Conservation (phyloP, 495 filamentous ascomycete genomes). For the Aspergillus conjunctus region DNA sequence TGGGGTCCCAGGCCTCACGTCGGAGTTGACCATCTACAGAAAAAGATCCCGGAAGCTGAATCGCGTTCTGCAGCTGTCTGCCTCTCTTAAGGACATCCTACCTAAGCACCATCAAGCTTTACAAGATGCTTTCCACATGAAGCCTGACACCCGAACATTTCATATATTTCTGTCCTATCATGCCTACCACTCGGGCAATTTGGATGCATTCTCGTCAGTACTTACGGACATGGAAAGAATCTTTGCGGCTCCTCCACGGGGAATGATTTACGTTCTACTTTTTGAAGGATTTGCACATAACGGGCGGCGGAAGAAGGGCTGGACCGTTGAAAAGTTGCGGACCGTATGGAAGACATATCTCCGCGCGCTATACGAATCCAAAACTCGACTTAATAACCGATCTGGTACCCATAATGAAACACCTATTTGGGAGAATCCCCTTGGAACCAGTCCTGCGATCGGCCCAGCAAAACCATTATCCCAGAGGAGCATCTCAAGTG, state of each 20-base stretch:
- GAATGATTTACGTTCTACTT: constrained; percentile 51
- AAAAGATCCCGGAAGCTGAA: constrained; percentile 35
- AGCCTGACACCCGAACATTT: constrained; percentile 51
- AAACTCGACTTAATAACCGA: constrained; percentile 47
- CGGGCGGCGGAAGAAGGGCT: constrained; percentile 64
- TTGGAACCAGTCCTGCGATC: constrained; percentile 18
- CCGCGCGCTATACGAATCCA: constrained; percentile 56
- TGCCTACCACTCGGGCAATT: constrained; percentile 38
- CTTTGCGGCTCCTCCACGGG: constrained; percentile 41
- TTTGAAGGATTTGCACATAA: constrained; percentile 76
- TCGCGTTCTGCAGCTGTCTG: constrained; percentile 40
- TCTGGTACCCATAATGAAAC: constrained; percentile 21
- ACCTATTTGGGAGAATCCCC: constrained; percentile 43
- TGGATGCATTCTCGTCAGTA: constrained; percentile 39
- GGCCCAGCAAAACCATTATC: constrained; percentile 1
- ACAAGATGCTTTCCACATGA: constrained; percentile 41
- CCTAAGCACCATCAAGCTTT: constrained; percentile 39
- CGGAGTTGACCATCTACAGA: constrained; percentile 38
- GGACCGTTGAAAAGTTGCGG: constrained; percentile 63
- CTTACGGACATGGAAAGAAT: constrained; percentile 45
- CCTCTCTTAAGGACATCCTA: constrained; percentile 29
- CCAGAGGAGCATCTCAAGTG: constrained; percentile 11
- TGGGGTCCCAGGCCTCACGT: constrained; percentile 26
- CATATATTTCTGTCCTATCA: constrained; percentile 45
- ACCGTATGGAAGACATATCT: constrained; percentile 45